Evolutionary conservation across 768 basidiomycete species (phyloP).

Genomic region (Lactarius sanguifluus): DNA sequence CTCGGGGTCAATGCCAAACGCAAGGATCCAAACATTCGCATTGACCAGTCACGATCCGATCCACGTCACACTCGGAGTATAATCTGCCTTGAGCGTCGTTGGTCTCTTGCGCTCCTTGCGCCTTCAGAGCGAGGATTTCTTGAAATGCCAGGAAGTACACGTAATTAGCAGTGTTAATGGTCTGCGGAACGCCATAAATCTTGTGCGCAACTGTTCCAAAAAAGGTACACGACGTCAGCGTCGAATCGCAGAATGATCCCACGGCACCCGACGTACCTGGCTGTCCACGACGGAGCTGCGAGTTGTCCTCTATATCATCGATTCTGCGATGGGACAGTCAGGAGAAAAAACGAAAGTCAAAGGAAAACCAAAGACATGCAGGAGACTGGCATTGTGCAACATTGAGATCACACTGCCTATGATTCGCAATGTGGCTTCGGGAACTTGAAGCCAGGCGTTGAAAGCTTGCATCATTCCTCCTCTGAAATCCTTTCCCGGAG

Average conservation of each 20-base stretch:
- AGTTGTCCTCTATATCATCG: conserved; percentile 93
- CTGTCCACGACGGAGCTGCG: conserved; percentile 79
- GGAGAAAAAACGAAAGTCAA: not conserved
- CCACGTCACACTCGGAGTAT: conserved; percentile 48
- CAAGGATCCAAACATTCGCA: conserved; percentile 21
- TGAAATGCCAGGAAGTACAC: conserved; percentile 94
- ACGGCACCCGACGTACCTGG: conserved; percentile 52
- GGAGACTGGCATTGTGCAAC: conserved; percentile 90
- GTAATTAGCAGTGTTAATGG: conserved; percentile 96
- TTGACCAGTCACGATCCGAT: conserved; percentile 75
- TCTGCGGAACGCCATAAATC: conserved; percentile 95
- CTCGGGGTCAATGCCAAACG: not conserved
- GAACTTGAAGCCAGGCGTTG: conserved; percentile 88
- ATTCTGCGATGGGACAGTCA: conserved; percentile 50
- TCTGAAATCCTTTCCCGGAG: conserved; percentile 92
- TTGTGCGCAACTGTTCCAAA: conserved; percentile 75
- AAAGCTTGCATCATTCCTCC: conserved; percentile 87
- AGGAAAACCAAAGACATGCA: conserved; percentile 50
- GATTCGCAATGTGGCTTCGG: conserved; percentile 61
- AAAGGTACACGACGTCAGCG: not conserved
- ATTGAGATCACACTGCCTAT: conserved; percentile 86
- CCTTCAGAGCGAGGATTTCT: conserved; percentile 63
- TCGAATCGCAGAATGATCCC: not conserved
- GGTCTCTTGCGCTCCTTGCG: conserved; percentile 32
- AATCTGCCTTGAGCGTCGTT: conserved; percentile 23